These are phyloP conservation scores for Cordyceps cateniannulata DNA, from an alignment of 2,329 filamentous ascomycete genomes.

Conservation along the genomic window DNA sequence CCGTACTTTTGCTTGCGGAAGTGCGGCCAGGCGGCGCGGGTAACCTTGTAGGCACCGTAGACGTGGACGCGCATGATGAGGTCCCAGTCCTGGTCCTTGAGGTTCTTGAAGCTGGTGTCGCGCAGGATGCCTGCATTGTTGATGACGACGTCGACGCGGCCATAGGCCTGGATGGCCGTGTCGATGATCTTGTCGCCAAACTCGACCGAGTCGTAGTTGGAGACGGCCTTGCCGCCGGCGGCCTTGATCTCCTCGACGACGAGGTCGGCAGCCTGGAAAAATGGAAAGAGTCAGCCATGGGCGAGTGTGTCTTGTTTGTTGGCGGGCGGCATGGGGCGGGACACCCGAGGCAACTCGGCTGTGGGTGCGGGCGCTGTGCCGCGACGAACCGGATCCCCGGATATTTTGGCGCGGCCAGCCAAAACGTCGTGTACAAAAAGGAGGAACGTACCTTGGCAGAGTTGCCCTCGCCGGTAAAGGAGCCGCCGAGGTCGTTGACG, in stretches of 20 bases:
- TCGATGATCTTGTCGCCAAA: constrained; percentile 92
- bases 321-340: background rate
- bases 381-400: background rate
- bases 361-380: background rate
- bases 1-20: constrained; percentile 99
- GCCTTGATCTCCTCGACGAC: constrained; percentile 79
- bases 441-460: constrained; percentile 65
- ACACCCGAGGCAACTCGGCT: background rate
- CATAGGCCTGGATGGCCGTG: constrained; percentile 72
- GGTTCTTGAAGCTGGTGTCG: constrained; percentile 97
- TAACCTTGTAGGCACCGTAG: constrained; percentile 89
- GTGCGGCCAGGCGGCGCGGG: constrained; percentile 90
- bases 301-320: background rate
- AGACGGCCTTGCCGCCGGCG: constrained; percentile 89
- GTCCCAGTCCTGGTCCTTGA: constrained; percentile 96
- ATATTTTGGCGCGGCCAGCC: background rate
- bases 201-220: constrained; percentile 95
- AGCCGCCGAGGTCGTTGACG: constrained; percentile 91
- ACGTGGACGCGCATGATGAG: constrained; percentile 89
- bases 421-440: background rate
- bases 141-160: constrained; percentile 88
- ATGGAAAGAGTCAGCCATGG: constrained; percentile 17
- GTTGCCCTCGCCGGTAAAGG: constrained; percentile 86
- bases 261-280: constrained; percentile 65
- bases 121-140: constrained; percentile 97